phyloP scores from a whole-genome alignment of 2,329 filamentous ascomycete species.

The Hymenoscyphus salicellus region DNA sequence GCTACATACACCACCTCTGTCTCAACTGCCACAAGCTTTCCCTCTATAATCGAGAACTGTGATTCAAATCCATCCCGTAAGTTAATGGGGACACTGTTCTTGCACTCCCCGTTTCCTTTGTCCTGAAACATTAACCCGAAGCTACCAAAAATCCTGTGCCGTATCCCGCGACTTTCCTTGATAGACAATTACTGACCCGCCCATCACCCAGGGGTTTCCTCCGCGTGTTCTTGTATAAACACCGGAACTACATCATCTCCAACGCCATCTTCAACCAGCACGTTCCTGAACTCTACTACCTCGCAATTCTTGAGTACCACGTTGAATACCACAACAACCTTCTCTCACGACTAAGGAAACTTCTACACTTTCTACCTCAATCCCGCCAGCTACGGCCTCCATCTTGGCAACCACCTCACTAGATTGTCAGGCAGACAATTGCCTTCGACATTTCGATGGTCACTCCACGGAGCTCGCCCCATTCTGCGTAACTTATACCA shows the following conservation, averaged over 20 bases:
- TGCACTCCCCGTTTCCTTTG: too few species aligned
- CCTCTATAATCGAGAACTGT: not conserved
- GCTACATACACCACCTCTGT: conserved; percentile 3
- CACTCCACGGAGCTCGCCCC: not conserved
- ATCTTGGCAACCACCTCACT: not conserved
- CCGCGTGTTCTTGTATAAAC: conserved; percentile 12
- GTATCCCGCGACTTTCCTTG: too few species aligned
- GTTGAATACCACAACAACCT: not conserved
- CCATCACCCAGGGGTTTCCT: conserved; percentile 3
- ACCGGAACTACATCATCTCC: not conserved
- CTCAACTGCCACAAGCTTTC: not conserved
- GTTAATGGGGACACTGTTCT: too few species aligned
- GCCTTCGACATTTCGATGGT: conserved; percentile 7
- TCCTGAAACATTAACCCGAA: too few species aligned
- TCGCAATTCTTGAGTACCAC: not conserved
- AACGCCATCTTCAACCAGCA: not conserved
- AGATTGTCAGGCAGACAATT: conserved; percentile 9
- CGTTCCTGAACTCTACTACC: not conserved
- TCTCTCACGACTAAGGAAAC: too few species aligned
- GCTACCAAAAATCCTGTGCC: too few species aligned
- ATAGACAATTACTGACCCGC: too few species aligned
- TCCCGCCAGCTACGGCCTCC: not conserved
- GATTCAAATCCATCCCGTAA: conserved; percentile 2
- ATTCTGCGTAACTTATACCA: conserved; percentile 9
- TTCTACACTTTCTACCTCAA: not conserved